phyloP scores from a whole-genome alignment of 352 stramenopile species.

The Salisapilia sapeloensis region DNA sequence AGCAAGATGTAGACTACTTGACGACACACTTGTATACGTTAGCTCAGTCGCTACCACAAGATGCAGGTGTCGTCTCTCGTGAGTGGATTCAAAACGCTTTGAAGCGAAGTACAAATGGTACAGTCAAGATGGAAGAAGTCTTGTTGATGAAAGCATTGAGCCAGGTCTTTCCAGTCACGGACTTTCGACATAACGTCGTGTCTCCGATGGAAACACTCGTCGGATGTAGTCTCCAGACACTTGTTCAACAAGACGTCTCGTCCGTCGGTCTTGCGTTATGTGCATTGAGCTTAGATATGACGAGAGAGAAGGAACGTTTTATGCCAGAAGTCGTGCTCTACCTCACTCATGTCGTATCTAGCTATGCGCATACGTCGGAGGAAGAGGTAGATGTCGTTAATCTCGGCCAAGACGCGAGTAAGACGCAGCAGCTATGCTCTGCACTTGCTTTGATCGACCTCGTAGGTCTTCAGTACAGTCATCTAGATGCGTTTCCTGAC shows the following conservation, averaged over 20 bases:
- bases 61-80: conserved; percentile 73
- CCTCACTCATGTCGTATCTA: too few relatives aligned
- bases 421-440: conserved; percentile 15
- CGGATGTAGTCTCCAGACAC: conserved; percentile 79
- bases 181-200: conserved; percentile 89
- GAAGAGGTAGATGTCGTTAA: conserved; percentile 2
- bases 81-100: conserved; percentile 84
- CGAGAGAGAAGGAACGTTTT: conserved; percentile 79
- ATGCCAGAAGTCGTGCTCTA: conserved; percentile 69
- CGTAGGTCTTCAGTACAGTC: conserved; percentile 19
- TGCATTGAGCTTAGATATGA: conserved; percentile 58
- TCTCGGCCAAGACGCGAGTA: too few relatives aligned
- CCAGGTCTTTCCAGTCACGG: conserved; percentile 88
- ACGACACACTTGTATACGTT: conserved; percentile 77
- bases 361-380: neutral
- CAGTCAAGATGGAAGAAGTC: conserved; percentile 68
- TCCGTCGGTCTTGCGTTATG: conserved; percentile 3
- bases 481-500: conserved; percentile 53
- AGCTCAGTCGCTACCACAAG: conserved; percentile 83
- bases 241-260: too few relatives aligned
- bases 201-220: conserved; percentile 86
- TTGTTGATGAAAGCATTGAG: conserved; percentile 80
- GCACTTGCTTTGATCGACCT: conserved; percentile 13
- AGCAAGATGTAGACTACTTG: conserved; percentile 58
- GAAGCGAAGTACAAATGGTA: conserved; percentile 66